Evolutionary conservation across 2,329 filamentous ascomycete species (phyloP).

Genomic region (Epicoccum nigrum): DNA sequence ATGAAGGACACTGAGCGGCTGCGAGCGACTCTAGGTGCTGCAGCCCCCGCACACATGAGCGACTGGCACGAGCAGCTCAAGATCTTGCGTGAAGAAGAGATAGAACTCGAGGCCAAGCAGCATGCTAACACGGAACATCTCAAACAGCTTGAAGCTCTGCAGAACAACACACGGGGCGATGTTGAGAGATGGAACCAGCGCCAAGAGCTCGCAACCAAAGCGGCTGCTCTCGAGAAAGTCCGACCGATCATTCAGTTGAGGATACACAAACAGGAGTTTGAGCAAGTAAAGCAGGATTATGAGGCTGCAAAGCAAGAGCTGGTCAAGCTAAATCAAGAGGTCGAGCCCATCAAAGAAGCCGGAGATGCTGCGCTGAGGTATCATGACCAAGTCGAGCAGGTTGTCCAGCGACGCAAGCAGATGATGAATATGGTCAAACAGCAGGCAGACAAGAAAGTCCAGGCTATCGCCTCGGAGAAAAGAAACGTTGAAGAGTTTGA

Average conservation of each 20-base stretch:
- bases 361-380: constrained; percentile 76
- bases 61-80: constrained; percentile 79
- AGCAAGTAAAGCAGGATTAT: constrained; percentile 61
- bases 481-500: constrained; percentile 52
- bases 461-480: constrained; percentile 43
- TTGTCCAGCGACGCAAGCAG: constrained; percentile 61
- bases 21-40: constrained; percentile 84
- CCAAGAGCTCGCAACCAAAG: constrained; percentile 66
- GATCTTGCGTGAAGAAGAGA: constrained; percentile 71
- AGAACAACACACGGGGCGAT: constrained; percentile 76
- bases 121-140: constrained; percentile 68
- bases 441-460: constrained; percentile 53
- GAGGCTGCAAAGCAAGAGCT: constrained; percentile 64
- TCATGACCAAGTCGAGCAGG: constrained; percentile 60
- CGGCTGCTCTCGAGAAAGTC: constrained; percentile 69
- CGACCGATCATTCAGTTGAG: constrained; percentile 71
- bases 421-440: constrained; percentile 62
- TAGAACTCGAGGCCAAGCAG: constrained; percentile 64
- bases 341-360: constrained; percentile 72
- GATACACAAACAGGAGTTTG: constrained; percentile 57
- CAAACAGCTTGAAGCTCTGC: constrained; percentile 71
- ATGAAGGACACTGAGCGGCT: constrained; percentile 82
- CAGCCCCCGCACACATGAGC: constrained; percentile 80
- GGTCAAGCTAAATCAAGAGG: constrained; percentile 62
- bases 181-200: constrained; percentile 83